A percentile compares a stretch with the other conserved stretches of the same genome.
These are phyloP conservation scores for Rhodotorula babjevae DNA, from an alignment of 768 basidiomycete species.

Conservation along the genomic window DNA sequence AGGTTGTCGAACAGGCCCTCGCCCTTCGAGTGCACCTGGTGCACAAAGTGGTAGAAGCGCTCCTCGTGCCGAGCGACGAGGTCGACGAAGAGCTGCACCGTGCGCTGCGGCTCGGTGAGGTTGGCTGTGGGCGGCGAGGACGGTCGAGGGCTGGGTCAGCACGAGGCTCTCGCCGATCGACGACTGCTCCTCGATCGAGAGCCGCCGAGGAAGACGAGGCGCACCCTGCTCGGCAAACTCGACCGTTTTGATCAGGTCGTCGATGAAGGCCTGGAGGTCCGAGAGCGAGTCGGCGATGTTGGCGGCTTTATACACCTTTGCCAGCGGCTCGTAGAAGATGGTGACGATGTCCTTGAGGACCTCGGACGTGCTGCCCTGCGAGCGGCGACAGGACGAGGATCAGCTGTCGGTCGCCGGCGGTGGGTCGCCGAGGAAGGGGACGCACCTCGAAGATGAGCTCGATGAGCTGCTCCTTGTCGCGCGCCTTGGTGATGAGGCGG, in stretches of 20 bases:
- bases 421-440: too few species aligned
- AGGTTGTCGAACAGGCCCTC: conserved; percentile 86
- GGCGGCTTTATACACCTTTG: conserved; percentile 94
- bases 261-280: conserved; percentile 89
- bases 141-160: too few species aligned
- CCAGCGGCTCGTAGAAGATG: conserved; percentile 93
- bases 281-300: conserved; percentile 89
- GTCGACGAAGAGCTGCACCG: conserved; percentile 88
- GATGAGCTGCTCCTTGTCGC: conserved; percentile 87
- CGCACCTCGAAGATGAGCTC: conserved; percentile 88
- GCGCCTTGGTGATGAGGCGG: conserved; percentile 68
- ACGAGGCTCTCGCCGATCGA: too few species aligned
- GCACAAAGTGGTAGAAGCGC: conserved; percentile 91
- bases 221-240: conserved; percentile 78
- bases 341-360: conserved; percentile 96
- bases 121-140: conserved; percentile 20
- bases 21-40: conserved; percentile 97
- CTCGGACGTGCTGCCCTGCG: conserved; percentile 86
- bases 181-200: too few species aligned
- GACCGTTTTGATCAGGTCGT: conserved; percentile 89
- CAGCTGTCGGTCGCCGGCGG: neutral
- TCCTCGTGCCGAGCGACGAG: conserved; percentile 92
- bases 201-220: conserved; percentile 46
- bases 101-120: conserved; percentile 67
- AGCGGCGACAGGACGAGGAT: neutral